These are phyloP conservation scores for Syzygium malaccense DNA, from an alignment of 441 rosid genomes.

Conservation along the genomic window DNA sequence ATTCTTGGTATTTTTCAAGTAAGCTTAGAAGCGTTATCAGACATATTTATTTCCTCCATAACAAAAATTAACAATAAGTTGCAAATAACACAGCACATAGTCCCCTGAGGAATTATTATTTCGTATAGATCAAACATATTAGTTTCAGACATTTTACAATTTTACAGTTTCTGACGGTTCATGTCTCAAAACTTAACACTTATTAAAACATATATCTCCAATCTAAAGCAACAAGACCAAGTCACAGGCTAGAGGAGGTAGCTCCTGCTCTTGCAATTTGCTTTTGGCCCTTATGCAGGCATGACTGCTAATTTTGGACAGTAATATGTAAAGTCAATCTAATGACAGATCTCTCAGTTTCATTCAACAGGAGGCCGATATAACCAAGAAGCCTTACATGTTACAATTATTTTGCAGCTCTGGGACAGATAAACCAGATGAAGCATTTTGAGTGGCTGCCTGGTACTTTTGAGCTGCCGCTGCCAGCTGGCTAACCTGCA, in stretches of 20 bases:
- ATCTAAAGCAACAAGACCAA: not conserved
- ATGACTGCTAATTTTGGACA: not conserved
- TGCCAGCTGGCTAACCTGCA: constrained; percentile 37
- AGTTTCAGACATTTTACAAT: not conserved
- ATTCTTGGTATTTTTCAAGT: not conserved
- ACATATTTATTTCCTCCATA: not conserved
- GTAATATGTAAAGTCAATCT: not conserved
- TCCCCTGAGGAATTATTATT: not conserved
- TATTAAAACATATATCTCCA: not conserved
- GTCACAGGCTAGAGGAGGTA: not conserved
- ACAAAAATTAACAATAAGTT: not conserved
- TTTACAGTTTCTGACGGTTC: not conserved
- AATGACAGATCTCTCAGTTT: not conserved
- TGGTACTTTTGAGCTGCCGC: constrained; percentile 36
- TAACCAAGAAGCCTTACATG: constrained; percentile 13
- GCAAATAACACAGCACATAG: not conserved
- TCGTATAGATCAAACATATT: not conserved
- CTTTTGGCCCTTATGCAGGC: not conserved
- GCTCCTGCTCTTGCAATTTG: not conserved
- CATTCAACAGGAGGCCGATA: not conserved
- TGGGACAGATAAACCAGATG: constrained; percentile 19
- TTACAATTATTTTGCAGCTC: constrained; percentile 30
- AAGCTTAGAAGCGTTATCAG: not conserved
- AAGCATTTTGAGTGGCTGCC: constrained; percentile 25
- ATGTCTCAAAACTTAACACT: not conserved